A percentile compares a stretch with the other conserved stretches of the same genome.
Conservation (phyloP, 305 asterid genomes). For the Caryopteris hybrid region DNA sequence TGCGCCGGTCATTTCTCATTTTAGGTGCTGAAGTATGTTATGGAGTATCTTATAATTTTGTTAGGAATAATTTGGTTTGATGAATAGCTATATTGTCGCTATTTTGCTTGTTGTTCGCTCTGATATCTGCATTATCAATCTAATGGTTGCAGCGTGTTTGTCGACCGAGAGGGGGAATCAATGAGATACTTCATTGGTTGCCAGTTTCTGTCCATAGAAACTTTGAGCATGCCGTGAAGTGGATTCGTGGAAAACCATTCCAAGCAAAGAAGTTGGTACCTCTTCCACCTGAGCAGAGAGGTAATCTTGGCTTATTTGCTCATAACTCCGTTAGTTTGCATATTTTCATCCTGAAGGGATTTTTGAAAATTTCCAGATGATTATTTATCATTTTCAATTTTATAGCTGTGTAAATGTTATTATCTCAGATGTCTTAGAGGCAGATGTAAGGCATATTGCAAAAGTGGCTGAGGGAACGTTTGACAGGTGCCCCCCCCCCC, state of each 20-base stretch:
- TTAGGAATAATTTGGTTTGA: neutral
- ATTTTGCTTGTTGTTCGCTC: neutral
- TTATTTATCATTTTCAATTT: slow-evolving; percentile 2
- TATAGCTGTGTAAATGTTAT: slow-evolving; percentile 16
- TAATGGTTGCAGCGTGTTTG: slow-evolving; percentile 51
- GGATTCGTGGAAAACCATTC: slow-evolving; percentile 24
- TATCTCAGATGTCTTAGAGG: slow-evolving; percentile 46
- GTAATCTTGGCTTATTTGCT: slow-evolving; percentile 21
- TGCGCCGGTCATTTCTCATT: neutral
- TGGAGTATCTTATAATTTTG: neutral
- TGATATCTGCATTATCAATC: slow-evolving; percentile 2
- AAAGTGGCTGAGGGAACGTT: slow-evolving; percentile 47
- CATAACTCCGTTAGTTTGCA: neutral
- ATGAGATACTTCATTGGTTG: slow-evolving; percentile 58
- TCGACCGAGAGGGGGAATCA: slow-evolving; percentile 71
- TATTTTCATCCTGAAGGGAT: slow-evolving; percentile 8
- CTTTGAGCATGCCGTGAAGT: slow-evolving; percentile 26
- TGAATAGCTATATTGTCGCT: neutral
- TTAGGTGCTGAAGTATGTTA: neutral
- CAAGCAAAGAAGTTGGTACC: slow-evolving; percentile 30
- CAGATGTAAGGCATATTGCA: slow-evolving; percentile 54
- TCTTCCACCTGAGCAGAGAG: slow-evolving; percentile 33
- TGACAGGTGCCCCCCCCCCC: slow-evolving; percentile 38
- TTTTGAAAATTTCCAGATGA: neutral
- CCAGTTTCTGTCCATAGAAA: slow-evolving; percentile 56